These are phyloP conservation scores for Monilinia vaccinii-corymbosi DNA, from an alignment of 2,329 filamentous ascomycete species.

Conservation along the genomic window DNA sequence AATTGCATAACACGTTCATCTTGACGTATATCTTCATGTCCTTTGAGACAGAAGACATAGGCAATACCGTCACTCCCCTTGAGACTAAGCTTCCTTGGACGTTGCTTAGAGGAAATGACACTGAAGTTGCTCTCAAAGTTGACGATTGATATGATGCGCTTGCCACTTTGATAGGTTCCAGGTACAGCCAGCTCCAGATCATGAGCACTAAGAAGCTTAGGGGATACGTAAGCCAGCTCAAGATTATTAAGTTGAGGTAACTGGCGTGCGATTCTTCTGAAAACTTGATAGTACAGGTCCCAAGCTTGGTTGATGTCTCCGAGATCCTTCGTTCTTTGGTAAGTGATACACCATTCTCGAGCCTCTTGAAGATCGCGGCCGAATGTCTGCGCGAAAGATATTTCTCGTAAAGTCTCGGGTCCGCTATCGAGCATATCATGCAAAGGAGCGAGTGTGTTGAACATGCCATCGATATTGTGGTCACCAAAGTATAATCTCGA, in stretches of 20 bases:
- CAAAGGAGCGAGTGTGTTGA: conserved; percentile 77
- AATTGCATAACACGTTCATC: conserved; percentile 99
- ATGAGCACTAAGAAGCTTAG: conserved; percentile 75
- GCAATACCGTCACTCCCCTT: conserved; percentile 80
- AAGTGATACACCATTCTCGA: conserved; percentile 90
- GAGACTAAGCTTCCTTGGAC: conserved; percentile 80
- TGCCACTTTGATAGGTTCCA: conserved; percentile 77
- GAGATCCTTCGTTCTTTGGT: conserved; percentile 77
- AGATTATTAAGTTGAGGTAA: conserved; percentile 85
- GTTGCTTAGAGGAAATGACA: conserved; percentile 95
- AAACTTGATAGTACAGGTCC: conserved; percentile 98
- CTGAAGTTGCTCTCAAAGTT: conserved; percentile 84
- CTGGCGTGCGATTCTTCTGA: conserved; percentile 89
- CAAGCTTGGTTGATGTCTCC: conserved; percentile 96
- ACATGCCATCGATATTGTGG: conserved; percentile 97
- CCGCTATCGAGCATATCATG: conserved; percentile 87
- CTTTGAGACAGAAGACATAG: conserved; percentile 89
- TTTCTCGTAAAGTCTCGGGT: conserved; percentile 86
- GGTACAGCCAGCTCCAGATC: conserved; percentile 92
- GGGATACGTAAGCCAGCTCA: conserved; percentile 94
- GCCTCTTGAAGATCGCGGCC: conserved; percentile 92
- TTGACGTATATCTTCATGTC: conserved; percentile 98
- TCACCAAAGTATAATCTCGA: conserved; percentile 95
- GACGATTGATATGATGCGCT: conserved; percentile 72
- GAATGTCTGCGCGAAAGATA: conserved; percentile 96